phyloP scores from a whole-genome alignment of 2,329 filamentous ascomycete genomes.

The Immersiporthe knoxdaviesiana region DNA sequence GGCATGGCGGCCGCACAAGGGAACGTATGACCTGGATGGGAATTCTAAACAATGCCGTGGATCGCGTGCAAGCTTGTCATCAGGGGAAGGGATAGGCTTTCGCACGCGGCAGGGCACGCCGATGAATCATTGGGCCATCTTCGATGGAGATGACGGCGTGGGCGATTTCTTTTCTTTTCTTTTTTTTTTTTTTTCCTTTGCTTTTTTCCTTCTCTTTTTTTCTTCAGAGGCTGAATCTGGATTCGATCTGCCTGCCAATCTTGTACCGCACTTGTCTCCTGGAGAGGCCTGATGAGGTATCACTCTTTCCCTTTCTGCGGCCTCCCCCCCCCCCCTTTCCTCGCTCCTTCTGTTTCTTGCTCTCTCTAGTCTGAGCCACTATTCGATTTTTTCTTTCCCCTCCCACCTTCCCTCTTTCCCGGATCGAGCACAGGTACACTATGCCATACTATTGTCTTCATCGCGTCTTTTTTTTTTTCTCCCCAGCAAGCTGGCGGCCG shows the following conservation, averaged over 20 bases:
- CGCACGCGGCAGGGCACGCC: not conserved
- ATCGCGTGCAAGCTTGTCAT: slow-evolving; percentile 9
- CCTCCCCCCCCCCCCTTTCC: no score
- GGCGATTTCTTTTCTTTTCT: not conserved
- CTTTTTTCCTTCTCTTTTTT: not conserved
- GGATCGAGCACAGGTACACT: not conserved
- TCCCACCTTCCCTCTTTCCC: not conserved
- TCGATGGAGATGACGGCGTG: slow-evolving; percentile 18
- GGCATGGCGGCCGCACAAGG: slow-evolving; percentile 8
- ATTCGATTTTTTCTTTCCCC: no score
- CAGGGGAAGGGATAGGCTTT: slow-evolving; percentile 15
- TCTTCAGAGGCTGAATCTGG: not conserved
- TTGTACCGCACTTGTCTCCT: not conserved
- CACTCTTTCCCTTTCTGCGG: not conserved
- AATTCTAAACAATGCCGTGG: slow-evolving; percentile 13
- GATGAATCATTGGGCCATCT: slow-evolving; percentile 12
- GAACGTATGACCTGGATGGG: slow-evolving; percentile 14
- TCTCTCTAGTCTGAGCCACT: not conserved
- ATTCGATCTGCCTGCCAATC: not conserved
- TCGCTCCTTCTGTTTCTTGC: not conserved
- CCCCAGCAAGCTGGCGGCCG: not conserved
- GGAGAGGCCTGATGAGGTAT: not conserved
- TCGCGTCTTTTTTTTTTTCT: not conserved
- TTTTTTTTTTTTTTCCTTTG: not conserved
- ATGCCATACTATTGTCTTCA: not conserved